Evolutionary conservation across 495 filamentous ascomycete genomes (phyloP).

Genomic region (Margaritispora aquatica): DNA sequence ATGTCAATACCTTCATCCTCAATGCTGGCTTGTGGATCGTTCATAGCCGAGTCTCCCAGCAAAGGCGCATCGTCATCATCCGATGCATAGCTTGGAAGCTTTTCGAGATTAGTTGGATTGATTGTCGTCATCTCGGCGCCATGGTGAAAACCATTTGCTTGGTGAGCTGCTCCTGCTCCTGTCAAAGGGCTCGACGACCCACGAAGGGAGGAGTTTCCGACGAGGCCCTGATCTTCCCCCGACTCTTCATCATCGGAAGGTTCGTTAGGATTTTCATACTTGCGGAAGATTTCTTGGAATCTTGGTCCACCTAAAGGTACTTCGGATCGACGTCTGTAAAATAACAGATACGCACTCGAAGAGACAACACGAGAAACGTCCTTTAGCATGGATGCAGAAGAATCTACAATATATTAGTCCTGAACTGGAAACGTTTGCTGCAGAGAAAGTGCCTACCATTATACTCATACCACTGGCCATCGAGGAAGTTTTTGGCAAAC

Average conservation of each 20-base stretch:
- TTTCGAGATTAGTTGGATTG: slow-evolving; percentile 17
- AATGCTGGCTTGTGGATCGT: slow-evolving; percentile 23
- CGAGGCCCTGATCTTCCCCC: slow-evolving; percentile 84
- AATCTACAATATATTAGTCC: slow-evolving; percentile 51
- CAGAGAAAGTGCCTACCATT: slow-evolving; percentile 62
- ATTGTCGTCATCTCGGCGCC: slow-evolving; percentile 19
- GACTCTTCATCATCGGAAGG: slow-evolving; percentile 37
- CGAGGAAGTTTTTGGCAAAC: slow-evolving; percentile 82
- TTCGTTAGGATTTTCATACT: slow-evolving; percentile 38
- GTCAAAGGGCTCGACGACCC: slow-evolving; percentile 78
- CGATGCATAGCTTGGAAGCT: slow-evolving; percentile 20
- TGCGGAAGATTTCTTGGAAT: slow-evolving; percentile 62
- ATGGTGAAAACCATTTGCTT: slow-evolving; percentile 42
- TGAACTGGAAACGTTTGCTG: background rate
- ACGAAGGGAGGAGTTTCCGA: slow-evolving; percentile 72
- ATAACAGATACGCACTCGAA: slow-evolving; percentile 80
- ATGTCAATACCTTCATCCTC: slow-evolving; percentile 28
- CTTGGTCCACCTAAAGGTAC: slow-evolving; percentile 68
- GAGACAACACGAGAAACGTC: slow-evolving; percentile 54
- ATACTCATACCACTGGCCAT: slow-evolving; percentile 86
- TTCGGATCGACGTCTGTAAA: slow-evolving; percentile 83
- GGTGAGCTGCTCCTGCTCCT: slow-evolving; percentile 70
- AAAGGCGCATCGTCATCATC: slow-evolving; percentile 18
- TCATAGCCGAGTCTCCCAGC: slow-evolving; percentile 9
- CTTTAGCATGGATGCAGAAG: slow-evolving; percentile 48